A percentile compares a stretch with the other conserved stretches of the same genome.
phyloP scores from a whole-genome alignment of 116 monocot species.

The Phalaenopsis hybrid region DNA sequence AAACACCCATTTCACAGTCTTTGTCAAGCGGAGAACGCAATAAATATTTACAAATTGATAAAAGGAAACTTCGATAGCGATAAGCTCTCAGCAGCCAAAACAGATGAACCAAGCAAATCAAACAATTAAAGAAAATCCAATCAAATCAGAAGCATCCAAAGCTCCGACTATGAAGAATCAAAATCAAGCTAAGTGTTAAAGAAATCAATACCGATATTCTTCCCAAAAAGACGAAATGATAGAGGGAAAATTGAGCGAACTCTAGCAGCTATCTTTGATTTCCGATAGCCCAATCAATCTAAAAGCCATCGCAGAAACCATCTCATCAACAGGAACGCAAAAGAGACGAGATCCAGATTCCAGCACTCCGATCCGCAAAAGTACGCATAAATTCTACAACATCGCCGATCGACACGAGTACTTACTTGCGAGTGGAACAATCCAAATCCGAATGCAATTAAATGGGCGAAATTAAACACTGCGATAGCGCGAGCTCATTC shows the following conservation, averaged over 20 bases:
- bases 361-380: slow-evolving; percentile 1
- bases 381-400: neutral
- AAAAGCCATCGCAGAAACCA: neutral
- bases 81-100: neutral
- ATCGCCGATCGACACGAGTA: neutral
- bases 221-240: neutral
- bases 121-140: neutral
- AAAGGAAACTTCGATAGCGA: neutral
- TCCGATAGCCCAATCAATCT: neutral
- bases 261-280: neutral
- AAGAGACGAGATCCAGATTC: neutral
- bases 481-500: neutral
- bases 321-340: neutral
- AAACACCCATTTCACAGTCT: neutral
- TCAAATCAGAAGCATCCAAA: neutral
- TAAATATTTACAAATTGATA: neutral
- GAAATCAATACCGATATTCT: neutral
- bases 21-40: neutral
- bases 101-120: neutral
- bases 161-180: neutral
- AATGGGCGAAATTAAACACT: neutral
- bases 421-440: slow-evolving; percentile 10
- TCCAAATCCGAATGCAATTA: neutral
- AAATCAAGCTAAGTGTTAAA: neutral
- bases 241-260: neutral